Evolutionary conservation across 345 rosid genomes (phyloP).

Genomic region (Gossypium ekmanianum): DNA sequence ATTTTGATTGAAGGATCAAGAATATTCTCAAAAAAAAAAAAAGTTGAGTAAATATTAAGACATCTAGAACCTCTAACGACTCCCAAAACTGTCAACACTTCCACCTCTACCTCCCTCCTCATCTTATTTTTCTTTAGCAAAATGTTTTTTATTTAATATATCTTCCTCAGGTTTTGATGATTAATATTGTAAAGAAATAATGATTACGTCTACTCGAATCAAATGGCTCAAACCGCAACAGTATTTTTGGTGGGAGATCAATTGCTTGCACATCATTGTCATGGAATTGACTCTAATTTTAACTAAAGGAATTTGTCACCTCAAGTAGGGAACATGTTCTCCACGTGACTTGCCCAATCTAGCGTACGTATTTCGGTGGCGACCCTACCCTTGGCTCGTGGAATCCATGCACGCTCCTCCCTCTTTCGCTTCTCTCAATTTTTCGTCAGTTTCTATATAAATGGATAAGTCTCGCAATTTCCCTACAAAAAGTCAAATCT

Average conservation of each 20-base stretch:
- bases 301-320: not conserved
- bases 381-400: not conserved
- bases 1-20: too few relatives aligned
- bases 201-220: not conserved
- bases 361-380: not conserved
- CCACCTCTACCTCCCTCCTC: not conserved
- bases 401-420: not conserved
- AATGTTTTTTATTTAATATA: not conserved
- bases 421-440: not conserved
- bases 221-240: not conserved
- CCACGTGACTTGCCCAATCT: not conserved
- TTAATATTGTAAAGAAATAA: not conserved
- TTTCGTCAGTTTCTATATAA: not conserved
- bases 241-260: not conserved
- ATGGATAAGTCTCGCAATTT: not conserved
- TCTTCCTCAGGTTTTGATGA: not conserved
- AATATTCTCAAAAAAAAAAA: too few relatives aligned
- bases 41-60: too few relatives aligned
- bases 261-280: not conserved
- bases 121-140: not conserved
- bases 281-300: not conserved
- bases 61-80: too few relatives aligned
- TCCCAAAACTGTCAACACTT: too few relatives aligned
- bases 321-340: not conserved
- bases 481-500: not conserved